Percentiles rank a stretch among this genome's conserved stretches.
These are phyloP conservation scores for Candida takata DNA, from an alignment of 805 yeast species.

Conservation along the genomic window DNA sequence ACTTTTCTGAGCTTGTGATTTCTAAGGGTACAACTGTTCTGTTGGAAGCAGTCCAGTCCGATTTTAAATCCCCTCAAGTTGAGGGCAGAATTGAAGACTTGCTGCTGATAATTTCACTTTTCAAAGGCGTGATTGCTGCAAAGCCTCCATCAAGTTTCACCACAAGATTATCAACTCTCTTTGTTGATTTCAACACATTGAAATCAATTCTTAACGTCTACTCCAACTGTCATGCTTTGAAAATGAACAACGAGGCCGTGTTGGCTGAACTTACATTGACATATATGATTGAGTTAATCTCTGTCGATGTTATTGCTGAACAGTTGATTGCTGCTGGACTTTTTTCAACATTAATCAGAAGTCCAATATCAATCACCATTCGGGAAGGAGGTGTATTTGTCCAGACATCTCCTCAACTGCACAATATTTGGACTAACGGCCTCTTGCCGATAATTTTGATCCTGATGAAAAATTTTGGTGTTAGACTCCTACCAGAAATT, in stretches of 20 bases:
- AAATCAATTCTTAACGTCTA: slow-evolving; percentile 57
- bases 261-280: slow-evolving; percentile 68
- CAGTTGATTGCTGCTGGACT: slow-evolving; percentile 58
- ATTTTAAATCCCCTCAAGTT: slow-evolving; percentile 32
- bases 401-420: slow-evolving; percentile 46
- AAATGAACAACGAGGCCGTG: slow-evolving; percentile 54
- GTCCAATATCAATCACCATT: slow-evolving; percentile 61
- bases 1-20: slow-evolving; percentile 54
- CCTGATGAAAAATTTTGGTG: slow-evolving; percentile 56
- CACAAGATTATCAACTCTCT: slow-evolving; percentile 41
- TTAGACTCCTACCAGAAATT: slow-evolving; percentile 54
- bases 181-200: slow-evolving; percentile 54
- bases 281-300: slow-evolving; percentile 62
- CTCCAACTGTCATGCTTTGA: slow-evolving; percentile 57
- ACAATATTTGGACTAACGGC: slow-evolving; percentile 83
- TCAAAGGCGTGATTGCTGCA: slow-evolving; percentile 48
- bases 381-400: slow-evolving; percentile 59
- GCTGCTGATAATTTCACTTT: slow-evolving; percentile 52
- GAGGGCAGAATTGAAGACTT: slow-evolving; percentile 58
- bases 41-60: slow-evolving; percentile 51
- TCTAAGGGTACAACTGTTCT: slow-evolving; percentile 59
- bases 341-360: slow-evolving; percentile 60
- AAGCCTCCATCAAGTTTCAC: slow-evolving; percentile 42
- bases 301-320: slow-evolving; percentile 57
- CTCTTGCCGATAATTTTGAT: slow-evolving; percentile 60